These are phyloP conservation scores for Eucalyptus sp. DNA, from an alignment of 345 rosid genomes.

Conservation along the genomic window DNA sequence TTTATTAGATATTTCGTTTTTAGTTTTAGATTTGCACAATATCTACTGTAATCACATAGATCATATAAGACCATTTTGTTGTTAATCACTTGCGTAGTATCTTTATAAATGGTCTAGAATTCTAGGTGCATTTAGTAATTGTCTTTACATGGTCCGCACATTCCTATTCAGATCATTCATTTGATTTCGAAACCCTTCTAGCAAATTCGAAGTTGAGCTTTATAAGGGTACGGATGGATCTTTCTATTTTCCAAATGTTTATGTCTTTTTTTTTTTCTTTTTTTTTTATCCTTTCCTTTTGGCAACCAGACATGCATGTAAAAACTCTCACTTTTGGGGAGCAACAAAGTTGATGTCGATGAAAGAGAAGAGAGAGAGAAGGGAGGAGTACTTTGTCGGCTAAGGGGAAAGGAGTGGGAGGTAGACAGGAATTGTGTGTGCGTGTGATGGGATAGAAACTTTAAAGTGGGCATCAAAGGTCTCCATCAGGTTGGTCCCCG, in stretches of 20 bases:
- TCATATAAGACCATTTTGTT: not conserved
- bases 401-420: not conserved
- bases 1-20: not conserved
- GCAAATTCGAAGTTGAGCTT: not conserved
- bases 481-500: conserved; percentile 19
- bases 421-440: not conserved
- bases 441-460: not conserved
- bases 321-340: not conserved
- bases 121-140: not conserved
- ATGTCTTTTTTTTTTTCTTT: not conserved
- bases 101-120: not conserved
- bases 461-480: not conserved
- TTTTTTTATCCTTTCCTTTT: accelerated
- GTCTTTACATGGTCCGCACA: not conserved
- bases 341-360: conserved; percentile 35
- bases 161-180: not conserved
- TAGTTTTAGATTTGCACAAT: not conserved
- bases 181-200: not conserved
- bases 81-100: not conserved
- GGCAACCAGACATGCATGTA: not conserved
- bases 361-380: not conserved
- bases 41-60: not conserved
- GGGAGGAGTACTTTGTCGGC: conserved; percentile 11
- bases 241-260: not conserved
- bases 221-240: not conserved